Conservation (phyloP, 768 basidiomycete species). For the Lactarius vividus region DNA sequence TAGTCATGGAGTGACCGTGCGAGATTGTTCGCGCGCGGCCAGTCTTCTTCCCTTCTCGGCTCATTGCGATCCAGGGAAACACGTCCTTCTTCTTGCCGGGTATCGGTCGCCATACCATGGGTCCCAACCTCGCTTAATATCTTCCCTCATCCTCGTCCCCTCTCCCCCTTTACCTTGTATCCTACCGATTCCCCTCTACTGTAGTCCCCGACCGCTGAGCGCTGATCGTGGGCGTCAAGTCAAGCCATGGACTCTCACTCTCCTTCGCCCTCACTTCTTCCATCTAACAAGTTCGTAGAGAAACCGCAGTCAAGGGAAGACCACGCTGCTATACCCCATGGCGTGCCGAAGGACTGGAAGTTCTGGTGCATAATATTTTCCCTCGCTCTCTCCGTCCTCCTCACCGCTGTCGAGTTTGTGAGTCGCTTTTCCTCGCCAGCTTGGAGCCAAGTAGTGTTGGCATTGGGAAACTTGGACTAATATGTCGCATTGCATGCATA, state of each 20-base stretch:
- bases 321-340: background rate
- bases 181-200: background rate
- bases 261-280: background rate
- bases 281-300: background rate
- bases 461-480: background rate
- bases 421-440: background rate
- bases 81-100: background rate
- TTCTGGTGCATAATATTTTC: slow-evolving; percentile 27
- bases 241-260: background rate
- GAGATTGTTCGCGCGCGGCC: background rate
- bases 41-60: background rate
- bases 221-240: background rate
- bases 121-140: background rate
- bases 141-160: background rate
- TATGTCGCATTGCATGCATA: background rate
- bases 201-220: background rate
- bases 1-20: background rate
- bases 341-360: slow-evolving; percentile 24
- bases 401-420: slow-evolving; percentile 20
- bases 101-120: background rate
- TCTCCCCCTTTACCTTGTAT: background rate
- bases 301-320: background rate
- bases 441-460: background rate
- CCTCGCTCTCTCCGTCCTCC: slow-evolving; percentile 18
- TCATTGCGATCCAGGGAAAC: background rate